Base-by-base conservation (phyloP, 352 stramenopile species). In the Phytopythium helicoides region DNA sequence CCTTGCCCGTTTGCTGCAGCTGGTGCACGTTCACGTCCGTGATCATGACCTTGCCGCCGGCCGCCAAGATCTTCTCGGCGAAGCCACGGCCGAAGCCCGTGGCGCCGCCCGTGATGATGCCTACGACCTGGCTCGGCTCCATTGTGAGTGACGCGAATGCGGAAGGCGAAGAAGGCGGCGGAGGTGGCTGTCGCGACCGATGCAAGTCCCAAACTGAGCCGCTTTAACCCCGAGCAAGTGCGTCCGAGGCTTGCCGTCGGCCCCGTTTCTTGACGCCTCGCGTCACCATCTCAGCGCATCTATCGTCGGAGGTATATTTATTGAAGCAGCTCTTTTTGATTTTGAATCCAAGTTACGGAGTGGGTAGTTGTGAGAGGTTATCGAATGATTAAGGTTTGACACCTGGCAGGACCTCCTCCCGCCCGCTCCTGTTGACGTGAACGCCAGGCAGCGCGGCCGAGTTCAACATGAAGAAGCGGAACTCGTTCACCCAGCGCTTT, bases 51-150 rank as follows among this genome's bases (percentile, higher is more conserved):
- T 81, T 79, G 42, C 81, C 81, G 26, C 72, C 65, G 16, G 39
- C 57, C 1, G 58, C 26, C 38, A 92, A 61, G 37, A 94, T 76
- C 19, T 66, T 55, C 54, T 83, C 73, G 1, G 78, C 63, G 56
- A 91, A 94, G 12, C 66, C 83, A 33, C 66, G 64, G 34, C 83
- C 83, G 52, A 92, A 87, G 58, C 83, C 83, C 3, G 60, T 64
- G 12, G 71, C 81, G 21, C 68, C 81, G 54, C 83, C 83, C 28
- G 83, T 93, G 47, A 93, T 67, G 52, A 93, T 87, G 16, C 66
- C 78, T 41, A 86, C 68, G 38, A 64, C 63, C 14, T 91, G 56
- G 47, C 64, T 64, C 46, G 85, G 63, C 56, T 92, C 68, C 81
- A 93, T 93, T 15, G 10, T 45, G n/a, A 16, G 16, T 16, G 28